phyloP scores from a whole-genome alignment of 23 red algal species.

The Gracilaria domingensis region DNA sequence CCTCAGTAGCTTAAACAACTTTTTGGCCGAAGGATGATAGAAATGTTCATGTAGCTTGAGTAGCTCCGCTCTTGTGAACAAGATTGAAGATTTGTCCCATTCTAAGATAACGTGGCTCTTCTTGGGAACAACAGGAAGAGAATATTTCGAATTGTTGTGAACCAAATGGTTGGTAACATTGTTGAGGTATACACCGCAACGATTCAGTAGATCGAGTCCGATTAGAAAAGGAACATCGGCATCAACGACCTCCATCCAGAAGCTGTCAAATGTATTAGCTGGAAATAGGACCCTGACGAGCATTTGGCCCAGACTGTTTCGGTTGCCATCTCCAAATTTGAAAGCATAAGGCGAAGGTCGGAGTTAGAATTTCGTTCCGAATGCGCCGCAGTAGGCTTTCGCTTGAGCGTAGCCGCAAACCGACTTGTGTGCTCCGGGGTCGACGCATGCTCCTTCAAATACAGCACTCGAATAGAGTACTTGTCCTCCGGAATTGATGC shows the following conservation, averaged over 20 bases:
- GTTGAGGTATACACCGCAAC: not conserved
- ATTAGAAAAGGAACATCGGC: slow-evolving; percentile 4
- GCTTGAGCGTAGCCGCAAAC: not conserved
- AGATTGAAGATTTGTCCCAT: not conserved
- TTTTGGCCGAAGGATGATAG: slow-evolving; percentile 14
- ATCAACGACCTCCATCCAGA: not conserved
- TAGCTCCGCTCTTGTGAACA: slow-evolving; percentile 18
- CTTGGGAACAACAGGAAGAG: slow-evolving; percentile 23
- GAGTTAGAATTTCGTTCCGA: not conserved
- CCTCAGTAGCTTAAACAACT: slow-evolving; percentile 22
- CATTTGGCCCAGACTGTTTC: slow-evolving; percentile 9
- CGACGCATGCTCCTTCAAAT: slow-evolving; percentile 9
- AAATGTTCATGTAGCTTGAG: slow-evolving; percentile 20
- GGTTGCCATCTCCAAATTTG: slow-evolving; percentile 8
- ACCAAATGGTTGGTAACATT: slow-evolving; percentile 7
- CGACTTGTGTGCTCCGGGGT: not conserved
- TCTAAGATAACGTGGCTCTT: slow-evolving; percentile 25
- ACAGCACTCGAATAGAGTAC: not conserved
- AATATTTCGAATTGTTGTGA: not conserved
- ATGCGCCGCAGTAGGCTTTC: slow-evolving; percentile 7
- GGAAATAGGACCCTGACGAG: not conserved
- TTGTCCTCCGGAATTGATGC: not conserved
- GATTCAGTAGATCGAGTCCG: not conserved
- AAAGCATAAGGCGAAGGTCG: not conserved
- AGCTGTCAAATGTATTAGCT: not conserved